Evolutionary conservation across 306 rosid species (phyloP).

Genomic region (Quercus suber): DNA sequence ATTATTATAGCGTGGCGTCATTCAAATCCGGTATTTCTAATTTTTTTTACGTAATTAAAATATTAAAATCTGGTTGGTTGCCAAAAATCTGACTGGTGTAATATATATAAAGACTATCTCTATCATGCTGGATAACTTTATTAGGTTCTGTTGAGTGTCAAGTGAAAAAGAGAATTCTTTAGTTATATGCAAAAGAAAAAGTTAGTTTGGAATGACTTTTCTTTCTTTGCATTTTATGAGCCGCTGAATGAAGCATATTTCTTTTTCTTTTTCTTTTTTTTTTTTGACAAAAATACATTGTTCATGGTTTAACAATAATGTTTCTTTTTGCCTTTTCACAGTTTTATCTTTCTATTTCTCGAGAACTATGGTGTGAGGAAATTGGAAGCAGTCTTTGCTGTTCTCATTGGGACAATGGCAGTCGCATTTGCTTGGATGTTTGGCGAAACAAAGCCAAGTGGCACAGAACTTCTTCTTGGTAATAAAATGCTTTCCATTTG

Average conservation of each 20-base stretch:
- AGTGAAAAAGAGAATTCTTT: background rate
- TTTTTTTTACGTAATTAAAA: background rate
- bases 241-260: background rate
- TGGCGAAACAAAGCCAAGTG: slow-evolving; percentile 82
- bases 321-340: slow-evolving; percentile 34
- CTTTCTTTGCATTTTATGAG: background rate
- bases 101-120: background rate
- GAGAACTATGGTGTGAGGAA: slow-evolving; percentile 98
- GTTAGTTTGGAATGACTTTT: background rate
- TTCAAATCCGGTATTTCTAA: background rate
- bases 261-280: background rate
- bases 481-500: slow-evolving; percentile 10
- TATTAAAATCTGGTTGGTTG: background rate
- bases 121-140: background rate
- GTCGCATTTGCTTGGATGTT: slow-evolving; percentile 98
- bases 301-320: slow-evolving; percentile 1
- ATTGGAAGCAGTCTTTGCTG: slow-evolving; percentile 89
- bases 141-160: background rate
- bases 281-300: background rate
- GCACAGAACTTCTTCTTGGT: slow-evolving; percentile 87
- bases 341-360: slow-evolving; percentile 86
- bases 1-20: background rate
- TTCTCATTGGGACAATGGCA: slow-evolving; percentile 87
- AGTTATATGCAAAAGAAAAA: background rate
- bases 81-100: background rate